Evolutionary conservation across 192 early-diverging fungal species (phyloP).

Genomic region (Coemansia sp.): DNA sequence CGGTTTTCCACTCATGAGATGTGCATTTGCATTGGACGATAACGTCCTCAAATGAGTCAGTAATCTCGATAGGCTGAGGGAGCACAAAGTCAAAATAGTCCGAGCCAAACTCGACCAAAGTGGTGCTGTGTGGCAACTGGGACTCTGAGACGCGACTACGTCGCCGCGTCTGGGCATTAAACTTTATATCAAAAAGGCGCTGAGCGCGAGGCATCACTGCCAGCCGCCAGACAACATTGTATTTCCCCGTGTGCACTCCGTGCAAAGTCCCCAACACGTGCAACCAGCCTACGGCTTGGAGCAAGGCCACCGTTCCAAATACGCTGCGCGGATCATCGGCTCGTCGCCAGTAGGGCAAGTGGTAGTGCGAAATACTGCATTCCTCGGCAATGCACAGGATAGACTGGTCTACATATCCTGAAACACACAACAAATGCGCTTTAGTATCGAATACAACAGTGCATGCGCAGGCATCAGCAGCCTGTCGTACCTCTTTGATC

Average conservation of each 20-base stretch:
- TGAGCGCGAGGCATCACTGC: constrained; percentile 29
- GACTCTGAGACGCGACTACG: constrained; percentile 4
- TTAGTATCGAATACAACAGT: neutral
- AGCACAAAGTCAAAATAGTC: constrained; percentile 53
- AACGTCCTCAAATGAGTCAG: constrained; percentile 33
- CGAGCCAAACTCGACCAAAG: constrained; percentile 41
- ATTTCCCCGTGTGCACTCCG: constrained; percentile 37
- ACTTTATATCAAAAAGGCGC: constrained; percentile 29
- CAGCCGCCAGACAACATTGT: constrained; percentile 40
- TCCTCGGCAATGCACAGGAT: constrained; percentile 27
- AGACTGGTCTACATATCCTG: constrained; percentile 12
- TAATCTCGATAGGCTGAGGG: constrained; percentile 15
- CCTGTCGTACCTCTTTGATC: constrained; percentile 11
- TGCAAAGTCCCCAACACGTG: constrained; percentile 26
- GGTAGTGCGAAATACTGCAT: constrained; percentile 29
- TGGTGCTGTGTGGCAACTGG: constrained; percentile 19
- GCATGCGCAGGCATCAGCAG: neutral
- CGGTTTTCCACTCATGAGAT: constrained; percentile 32
- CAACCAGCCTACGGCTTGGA: constrained; percentile 38
- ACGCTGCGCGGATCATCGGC: constrained; percentile 25
- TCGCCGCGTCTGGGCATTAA: constrained; percentile 18
- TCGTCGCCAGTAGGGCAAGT: constrained; percentile 28
- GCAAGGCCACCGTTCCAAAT: constrained; percentile 32
- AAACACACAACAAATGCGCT: neutral
- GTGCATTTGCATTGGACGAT: constrained; percentile 31